Percentiles rank a stretch among this genome's conserved stretches.
Evolutionary conservation across 441 rosid genomes (phyloP).

Genomic region (Rhodomyrtus psidioides): DNA sequence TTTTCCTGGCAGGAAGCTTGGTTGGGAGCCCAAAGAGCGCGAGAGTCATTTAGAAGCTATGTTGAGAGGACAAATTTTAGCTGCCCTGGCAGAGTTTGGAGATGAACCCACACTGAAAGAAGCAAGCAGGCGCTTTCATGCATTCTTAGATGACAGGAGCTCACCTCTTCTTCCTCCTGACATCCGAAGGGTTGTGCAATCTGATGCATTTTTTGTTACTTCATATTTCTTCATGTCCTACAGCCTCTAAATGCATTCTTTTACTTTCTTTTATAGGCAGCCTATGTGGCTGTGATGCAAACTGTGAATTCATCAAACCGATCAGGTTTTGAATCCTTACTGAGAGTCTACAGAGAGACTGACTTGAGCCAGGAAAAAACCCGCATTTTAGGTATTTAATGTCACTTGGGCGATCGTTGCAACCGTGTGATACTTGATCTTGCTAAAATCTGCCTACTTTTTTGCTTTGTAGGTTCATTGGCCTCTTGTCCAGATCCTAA

Average conservation of each 20-base stretch:
- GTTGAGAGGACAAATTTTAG: conserved; percentile 87
- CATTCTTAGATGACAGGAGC: conserved; percentile 72
- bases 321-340: conserved; percentile 68
- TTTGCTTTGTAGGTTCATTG: conserved; percentile 49
- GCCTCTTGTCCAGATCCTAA: conserved; percentile 59
- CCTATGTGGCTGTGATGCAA: conserved; percentile 86
- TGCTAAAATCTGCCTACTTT: background rate
- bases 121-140: conserved; percentile 63
- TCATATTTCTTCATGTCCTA: background rate
- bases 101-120: conserved; percentile 63
- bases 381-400: conserved; percentile 61
- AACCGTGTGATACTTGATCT: background rate
- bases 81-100: conserved; percentile 70
- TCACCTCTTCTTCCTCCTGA: conserved; percentile 86
- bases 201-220: background rate
- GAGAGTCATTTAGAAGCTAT: conserved; percentile 89
- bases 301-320: conserved; percentile 50
- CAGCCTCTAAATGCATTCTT: background rate
- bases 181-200: conserved; percentile 56
- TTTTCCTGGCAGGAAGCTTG: conserved; percentile 51
- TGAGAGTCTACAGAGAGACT: conserved; percentile 80
- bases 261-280: conserved; percentile 52
- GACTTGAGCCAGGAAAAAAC: conserved; percentile 94
- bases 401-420: background rate
- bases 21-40: conserved; percentile 88